A percentile compares a stretch with the other conserved stretches of the same genome.
phyloP scores from a whole-genome alignment of 768 basidiomycete genomes.

The Lactarius indigo region DNA sequence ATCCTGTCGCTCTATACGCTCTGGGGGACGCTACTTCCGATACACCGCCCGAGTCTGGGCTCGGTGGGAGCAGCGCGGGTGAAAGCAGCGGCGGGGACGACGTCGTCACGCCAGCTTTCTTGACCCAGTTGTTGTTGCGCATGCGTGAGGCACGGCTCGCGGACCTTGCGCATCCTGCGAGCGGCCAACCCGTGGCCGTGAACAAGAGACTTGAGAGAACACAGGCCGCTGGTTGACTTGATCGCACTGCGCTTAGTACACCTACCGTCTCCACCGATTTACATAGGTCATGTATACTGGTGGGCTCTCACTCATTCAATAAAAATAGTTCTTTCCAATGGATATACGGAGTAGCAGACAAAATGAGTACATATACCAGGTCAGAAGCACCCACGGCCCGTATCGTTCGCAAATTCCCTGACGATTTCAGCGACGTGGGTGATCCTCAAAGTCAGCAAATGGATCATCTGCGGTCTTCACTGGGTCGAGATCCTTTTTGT shows the following conservation, averaged over 20 bases:
- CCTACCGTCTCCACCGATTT: neutral
- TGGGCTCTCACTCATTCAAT: neutral
- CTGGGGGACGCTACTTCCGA: conserved; percentile 86
- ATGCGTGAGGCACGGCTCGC: conserved; percentile 66
- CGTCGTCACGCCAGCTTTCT: conserved; percentile 53
- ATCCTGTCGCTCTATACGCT: conserved; percentile 85
- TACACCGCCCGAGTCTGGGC: conserved; percentile 38
- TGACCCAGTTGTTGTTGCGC: conserved; percentile 52
- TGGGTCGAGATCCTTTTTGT: conserved; percentile 29
- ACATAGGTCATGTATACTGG: neutral
- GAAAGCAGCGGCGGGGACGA: conserved; percentile 26
- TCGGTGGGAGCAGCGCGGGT: conserved; percentile 16
- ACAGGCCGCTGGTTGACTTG: conserved; percentile 53
- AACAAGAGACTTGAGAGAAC: conserved; percentile 75
- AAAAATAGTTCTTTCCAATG: neutral
- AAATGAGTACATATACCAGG: conserved; percentile 1
- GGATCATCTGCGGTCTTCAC: conserved; percentile 43
- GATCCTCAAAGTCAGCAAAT: conserved; percentile 49
- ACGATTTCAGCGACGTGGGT: conserved; percentile 2
- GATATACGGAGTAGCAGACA: neutral
- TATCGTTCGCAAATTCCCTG: too few species aligned
- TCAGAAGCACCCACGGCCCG: neutral
- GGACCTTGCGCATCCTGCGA: conserved; percentile 50
- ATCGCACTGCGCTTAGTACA: neutral
- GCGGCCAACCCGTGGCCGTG: conserved; percentile 50